Evolutionary conservation across 805 yeast species (phyloP).

Genomic region (Monosporozyma aerobia): DNA sequence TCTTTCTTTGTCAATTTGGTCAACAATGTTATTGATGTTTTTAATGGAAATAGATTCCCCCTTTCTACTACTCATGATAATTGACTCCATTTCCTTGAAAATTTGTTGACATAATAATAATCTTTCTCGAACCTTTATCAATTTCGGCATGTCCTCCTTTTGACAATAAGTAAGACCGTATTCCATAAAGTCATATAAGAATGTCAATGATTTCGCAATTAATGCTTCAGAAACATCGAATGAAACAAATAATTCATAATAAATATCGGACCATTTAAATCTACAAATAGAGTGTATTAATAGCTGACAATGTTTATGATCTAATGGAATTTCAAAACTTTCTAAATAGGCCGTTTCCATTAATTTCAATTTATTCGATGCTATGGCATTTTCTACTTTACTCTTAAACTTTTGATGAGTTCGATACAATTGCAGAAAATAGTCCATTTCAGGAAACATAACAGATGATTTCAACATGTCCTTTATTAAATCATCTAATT

Average conservation of each 20-base stretch:
- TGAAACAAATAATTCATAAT: constrained; percentile 10
- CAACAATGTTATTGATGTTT: constrained; percentile 7
- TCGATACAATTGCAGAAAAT: background rate
- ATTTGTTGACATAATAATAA: constrained; percentile 14
- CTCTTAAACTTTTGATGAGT: background rate
- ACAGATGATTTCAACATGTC: background rate
- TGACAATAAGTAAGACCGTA: constrained; percentile 17
- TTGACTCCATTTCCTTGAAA: constrained; percentile 7
- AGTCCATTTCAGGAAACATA: constrained; percentile 2
- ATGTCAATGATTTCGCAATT: constrained; percentile 6
- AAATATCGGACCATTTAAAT: constrained; percentile 17
- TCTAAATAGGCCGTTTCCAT: constrained; percentile 1
- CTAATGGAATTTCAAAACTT: constrained; percentile 11
- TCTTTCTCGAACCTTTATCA: constrained; percentile 12
- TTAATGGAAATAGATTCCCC: constrained; percentile 7
- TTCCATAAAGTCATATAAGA: constrained; percentile 11
- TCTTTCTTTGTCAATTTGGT: constrained; percentile 6
- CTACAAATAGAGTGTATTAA: constrained; percentile 9
- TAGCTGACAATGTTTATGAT: constrained; percentile 8
- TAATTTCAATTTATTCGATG: constrained; percentile 1
- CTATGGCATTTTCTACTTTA: constrained; percentile 36
- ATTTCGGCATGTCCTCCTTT: constrained; percentile 12
- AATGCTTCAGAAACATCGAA: background rate
- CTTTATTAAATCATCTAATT: background rate
- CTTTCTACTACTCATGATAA: constrained; percentile 9